These are phyloP conservation scores for Zelopaecilomyces penicillatus DNA, from an alignment of 2,329 filamentous ascomycete species.

Conservation along the genomic window DNA sequence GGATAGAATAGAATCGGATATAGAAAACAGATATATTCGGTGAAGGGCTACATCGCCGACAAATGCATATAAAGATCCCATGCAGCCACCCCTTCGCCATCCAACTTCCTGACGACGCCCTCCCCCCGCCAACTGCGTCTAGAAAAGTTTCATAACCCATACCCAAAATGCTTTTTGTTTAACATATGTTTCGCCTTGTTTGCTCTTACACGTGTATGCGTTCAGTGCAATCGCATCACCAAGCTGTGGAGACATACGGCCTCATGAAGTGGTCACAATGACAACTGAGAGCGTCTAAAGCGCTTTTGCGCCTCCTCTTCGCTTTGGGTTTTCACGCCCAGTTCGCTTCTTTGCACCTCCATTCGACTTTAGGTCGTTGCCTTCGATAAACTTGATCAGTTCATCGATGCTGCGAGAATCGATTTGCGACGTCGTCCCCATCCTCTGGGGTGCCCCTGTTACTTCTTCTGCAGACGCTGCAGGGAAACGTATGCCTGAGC, in stretches of 20 bases:
- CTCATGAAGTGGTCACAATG: background rate
- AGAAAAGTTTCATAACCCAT: background rate
- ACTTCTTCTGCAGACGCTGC: conserved; percentile 20
- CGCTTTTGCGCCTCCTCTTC: conserved; percentile 28
- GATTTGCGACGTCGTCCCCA: conserved; percentile 30
- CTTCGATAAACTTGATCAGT: conserved; percentile 89
- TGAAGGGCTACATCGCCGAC: background rate
- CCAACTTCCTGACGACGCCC: background rate
- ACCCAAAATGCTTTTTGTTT: too few species aligned
- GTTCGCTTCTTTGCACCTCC: conserved; percentile 46
- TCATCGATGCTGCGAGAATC: conserved; percentile 87
- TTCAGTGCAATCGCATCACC: background rate
- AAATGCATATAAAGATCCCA: background rate
- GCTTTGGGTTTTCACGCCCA: conserved; percentile 47
- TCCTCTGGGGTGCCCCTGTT: conserved; percentile 25
- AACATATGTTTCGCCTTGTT: background rate
- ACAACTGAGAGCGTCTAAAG: conserved; percentile 1
- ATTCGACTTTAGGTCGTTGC: conserved; percentile 46
- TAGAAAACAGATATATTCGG: background rate
- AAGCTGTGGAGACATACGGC: background rate
- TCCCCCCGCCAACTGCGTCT: background rate
- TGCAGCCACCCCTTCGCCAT: background rate
- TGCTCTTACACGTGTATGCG: too few species aligned
- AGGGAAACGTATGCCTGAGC: conserved; percentile 61
- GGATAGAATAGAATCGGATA: background rate